Percentiles rank a stretch among this genome's conserved stretches.
Evolutionary conservation across 768 basidiomycete species (phyloP).

Genomic region (Agaricus subrufescens): DNA sequence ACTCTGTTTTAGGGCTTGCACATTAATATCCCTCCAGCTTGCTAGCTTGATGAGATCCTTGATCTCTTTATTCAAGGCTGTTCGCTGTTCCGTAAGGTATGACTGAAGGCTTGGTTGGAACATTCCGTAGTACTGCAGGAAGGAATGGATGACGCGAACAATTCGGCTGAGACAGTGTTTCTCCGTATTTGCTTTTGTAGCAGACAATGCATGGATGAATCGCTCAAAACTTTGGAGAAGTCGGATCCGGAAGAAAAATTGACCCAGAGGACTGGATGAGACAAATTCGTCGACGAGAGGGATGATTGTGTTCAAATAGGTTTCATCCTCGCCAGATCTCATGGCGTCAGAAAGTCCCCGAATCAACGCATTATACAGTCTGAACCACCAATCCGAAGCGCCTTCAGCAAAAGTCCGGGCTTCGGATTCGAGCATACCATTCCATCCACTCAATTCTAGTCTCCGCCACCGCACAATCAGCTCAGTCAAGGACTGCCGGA

Average conservation of each 20-base stretch:
- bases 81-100: constrained; percentile 53
- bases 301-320: constrained; percentile 62
- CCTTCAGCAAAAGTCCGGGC: constrained; percentile 46
- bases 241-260: constrained; percentile 64
- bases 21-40: constrained; percentile 97
- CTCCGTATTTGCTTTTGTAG: constrained; percentile 23
- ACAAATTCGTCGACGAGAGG: constrained; percentile 82
- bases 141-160: constrained; percentile 54
- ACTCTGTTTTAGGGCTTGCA: constrained; percentile 88
- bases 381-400: constrained; percentile 80
- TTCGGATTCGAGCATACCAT: constrained; percentile 71
- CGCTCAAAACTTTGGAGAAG: constrained; percentile 65
- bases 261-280: constrained; percentile 72
- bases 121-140: constrained; percentile 59
- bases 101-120: constrained; percentile 44
- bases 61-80: constrained; percentile 72
- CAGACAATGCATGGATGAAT: constrained; percentile 37
- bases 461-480: constrained; percentile 90
- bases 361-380: constrained; percentile 74
- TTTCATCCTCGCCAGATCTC: constrained; percentile 26
- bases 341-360: constrained; percentile 53
- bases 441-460: constrained; percentile 87
- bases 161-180: constrained; percentile 40
- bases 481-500: constrained; percentile 60
- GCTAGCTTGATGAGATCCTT: constrained; percentile 87